Conservation (phyloP, 805 yeast genomes). For the Candida ovalis region DNA sequence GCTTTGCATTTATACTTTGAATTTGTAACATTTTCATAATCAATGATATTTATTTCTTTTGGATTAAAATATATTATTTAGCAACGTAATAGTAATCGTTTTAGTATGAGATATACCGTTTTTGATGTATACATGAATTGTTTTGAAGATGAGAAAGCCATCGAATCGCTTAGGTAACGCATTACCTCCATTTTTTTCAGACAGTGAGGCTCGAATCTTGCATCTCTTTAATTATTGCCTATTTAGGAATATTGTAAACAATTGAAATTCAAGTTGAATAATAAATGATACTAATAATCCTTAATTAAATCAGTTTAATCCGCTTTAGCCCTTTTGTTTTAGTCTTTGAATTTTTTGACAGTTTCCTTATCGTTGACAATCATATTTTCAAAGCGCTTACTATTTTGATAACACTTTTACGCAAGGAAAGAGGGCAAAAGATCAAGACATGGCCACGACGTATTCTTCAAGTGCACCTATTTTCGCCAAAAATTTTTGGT, state of each 20-base stretch:
- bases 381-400: too few relatives aligned
- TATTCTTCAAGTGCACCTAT: slow-evolving; percentile 4
- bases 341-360: too few relatives aligned
- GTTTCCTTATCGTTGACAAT: too few relatives aligned
- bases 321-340: too few relatives aligned
- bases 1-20: slow-evolving; percentile 6
- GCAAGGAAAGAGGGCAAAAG: too few relatives aligned
- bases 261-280: background rate
- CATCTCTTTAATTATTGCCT: background rate
- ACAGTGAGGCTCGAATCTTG: background rate
- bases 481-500: slow-evolving; percentile 38
- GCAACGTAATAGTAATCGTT: too few relatives aligned
- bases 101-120: too few relatives aligned
- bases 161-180: background rate
- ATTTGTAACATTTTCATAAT: background rate
- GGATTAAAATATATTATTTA: background rate
- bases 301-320: too few relatives aligned
- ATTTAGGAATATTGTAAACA: background rate
- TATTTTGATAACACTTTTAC: too few relatives aligned
- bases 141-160: too few relatives aligned
- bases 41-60: background rate
- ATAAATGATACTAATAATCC: too few relatives aligned
- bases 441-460: background rate
- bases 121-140: too few relatives aligned
- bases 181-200: background rate